Conservation (phyloP, 495 filamentous ascomycete species). For the Aspergillus conjunctus region DNA sequence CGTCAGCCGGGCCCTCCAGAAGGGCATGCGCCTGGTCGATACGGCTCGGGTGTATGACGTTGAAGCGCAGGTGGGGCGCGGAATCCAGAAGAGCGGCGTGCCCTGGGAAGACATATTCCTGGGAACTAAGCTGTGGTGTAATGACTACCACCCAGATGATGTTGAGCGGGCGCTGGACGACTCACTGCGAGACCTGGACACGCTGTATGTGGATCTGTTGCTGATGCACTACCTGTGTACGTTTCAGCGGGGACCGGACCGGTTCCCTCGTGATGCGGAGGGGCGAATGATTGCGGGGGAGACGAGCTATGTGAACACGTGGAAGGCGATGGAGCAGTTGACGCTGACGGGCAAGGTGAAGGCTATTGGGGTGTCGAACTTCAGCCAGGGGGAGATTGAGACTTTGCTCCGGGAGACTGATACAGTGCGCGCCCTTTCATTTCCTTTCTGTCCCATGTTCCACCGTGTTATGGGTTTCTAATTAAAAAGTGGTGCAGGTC, state of each 20-base stretch:
- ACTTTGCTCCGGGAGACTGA: too few relatives aligned
- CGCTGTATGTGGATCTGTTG: slow-evolving; percentile 68
- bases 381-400: slow-evolving; percentile 28
- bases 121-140: slow-evolving; percentile 69
- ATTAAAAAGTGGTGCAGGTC: too few relatives aligned
- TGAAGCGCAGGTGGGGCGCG: slow-evolving; percentile 19
- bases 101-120: slow-evolving; percentile 58
- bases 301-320: slow-evolving; percentile 46
- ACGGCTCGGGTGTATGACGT: not conserved
- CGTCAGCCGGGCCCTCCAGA: too few relatives aligned
- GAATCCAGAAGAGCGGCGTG: slow-evolving; percentile 20
- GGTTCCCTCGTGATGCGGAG: slow-evolving; percentile 39
- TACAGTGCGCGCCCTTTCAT: too few relatives aligned
- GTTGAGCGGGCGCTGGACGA: slow-evolving; percentile 58
- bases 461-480: too few relatives aligned
- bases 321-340: slow-evolving; percentile 63
- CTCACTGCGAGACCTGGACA: slow-evolving; percentile 59
- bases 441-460: too few relatives aligned
- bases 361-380: slow-evolving; percentile 78
- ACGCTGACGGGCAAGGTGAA: slow-evolving; percentile 54
- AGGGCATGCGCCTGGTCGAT: too few relatives aligned
- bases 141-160: slow-evolving; percentile 60
- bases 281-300: slow-evolving; percentile 40
- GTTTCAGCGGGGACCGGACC: slow-evolving; percentile 37
- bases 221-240: slow-evolving; percentile 66